Conservation (phyloP, 2,329 filamentous ascomycete species). For the Madurella mycetomatis region DNA sequence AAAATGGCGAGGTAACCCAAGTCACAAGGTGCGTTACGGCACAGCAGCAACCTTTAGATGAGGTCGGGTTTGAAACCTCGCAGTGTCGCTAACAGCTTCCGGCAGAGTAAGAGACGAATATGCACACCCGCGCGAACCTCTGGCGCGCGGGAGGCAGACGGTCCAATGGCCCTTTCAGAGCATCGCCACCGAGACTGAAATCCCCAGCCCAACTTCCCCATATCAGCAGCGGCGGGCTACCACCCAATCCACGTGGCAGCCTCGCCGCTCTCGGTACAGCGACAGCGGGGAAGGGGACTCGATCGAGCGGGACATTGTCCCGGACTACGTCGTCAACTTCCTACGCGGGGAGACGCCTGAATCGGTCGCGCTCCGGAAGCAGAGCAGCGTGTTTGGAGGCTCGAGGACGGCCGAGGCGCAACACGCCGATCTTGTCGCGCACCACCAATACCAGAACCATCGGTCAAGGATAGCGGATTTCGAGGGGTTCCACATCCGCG, state of each 20-base stretch:
- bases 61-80: not conserved
- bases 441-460: constrained; percentile 28
- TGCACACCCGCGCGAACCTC: constrained; percentile 2
- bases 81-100: not conserved
- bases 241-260: constrained; percentile 23
- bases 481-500: constrained; percentile 21
- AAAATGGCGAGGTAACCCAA: constrained; percentile 28
- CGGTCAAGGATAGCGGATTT: constrained; percentile 36
- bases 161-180: constrained; percentile 36
- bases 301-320: constrained; percentile 38
- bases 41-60: not conserved
- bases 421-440: constrained; percentile 29
- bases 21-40: constrained; percentile 23
- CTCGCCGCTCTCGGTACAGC: constrained; percentile 6
- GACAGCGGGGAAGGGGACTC: constrained; percentile 18
- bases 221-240: constrained; percentile 21
- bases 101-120: constrained; percentile 15
- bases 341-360: constrained; percentile 53
- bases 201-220: constrained; percentile 20
- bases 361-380: constrained; percentile 41
- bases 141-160: constrained; percentile 21
- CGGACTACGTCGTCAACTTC: constrained; percentile 53
- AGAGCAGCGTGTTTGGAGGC: constrained; percentile 31
- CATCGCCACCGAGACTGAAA: constrained; percentile 26
- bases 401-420: constrained; percentile 26